Base-by-base conservation (phyloP, 2,329 filamentous ascomycete genomes). In the Stachybotrys chartarum region DNA sequence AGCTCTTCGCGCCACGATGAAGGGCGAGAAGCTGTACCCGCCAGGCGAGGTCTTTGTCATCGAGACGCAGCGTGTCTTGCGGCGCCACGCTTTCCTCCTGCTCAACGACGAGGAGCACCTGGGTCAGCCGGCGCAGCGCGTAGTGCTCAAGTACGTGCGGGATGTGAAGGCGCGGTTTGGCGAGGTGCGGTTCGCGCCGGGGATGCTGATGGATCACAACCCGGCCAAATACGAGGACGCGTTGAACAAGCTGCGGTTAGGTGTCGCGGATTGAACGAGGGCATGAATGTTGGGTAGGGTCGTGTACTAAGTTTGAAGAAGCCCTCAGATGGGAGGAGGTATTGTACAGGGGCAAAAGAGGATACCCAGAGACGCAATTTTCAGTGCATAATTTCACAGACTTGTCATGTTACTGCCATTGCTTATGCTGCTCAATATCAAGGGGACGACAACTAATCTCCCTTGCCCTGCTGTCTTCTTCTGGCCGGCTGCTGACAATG, bases 31-130 rank as follows among this genome's bases (percentile, higher is more conserved):
- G 64, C 76, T 92, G 3, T 72, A 90, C 50, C 88, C 88, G 1
- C 88, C 88, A 0, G 88, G 88, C 1, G 88, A 92, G 66, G 85
- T 91, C 0, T 91, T 91, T 63, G 75, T 84, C 2, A 78, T 91
- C 3, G 87, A 90, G 70, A 86, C 79, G 30, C 84, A 83, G 65
- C 77, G 78, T 8, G 87, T 89, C 5, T 72, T 91, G 57, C 78
- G 87, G 60, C 74, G 87, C 12, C 83, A 88, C 63, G 84, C 86
- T 0, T 87, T 88, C 48, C 16, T 47, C 45, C 63, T 79, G 63
- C 68, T 63, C 57, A 72, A 64, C 30, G 73, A 68, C 5, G 71
- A 74, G 47, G 78, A 78, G 54, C 73, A 77, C 17, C 69, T 87
- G n/a, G 85, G 85, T 0, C 75, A 80, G 51, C 86, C 86, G 8